A percentile compares a stretch with the other conserved stretches of the same genome.
Evolutionary conservation across 139 green algal species (phyloP).

Genomic region (Monoraphidium neglectum): DNA sequence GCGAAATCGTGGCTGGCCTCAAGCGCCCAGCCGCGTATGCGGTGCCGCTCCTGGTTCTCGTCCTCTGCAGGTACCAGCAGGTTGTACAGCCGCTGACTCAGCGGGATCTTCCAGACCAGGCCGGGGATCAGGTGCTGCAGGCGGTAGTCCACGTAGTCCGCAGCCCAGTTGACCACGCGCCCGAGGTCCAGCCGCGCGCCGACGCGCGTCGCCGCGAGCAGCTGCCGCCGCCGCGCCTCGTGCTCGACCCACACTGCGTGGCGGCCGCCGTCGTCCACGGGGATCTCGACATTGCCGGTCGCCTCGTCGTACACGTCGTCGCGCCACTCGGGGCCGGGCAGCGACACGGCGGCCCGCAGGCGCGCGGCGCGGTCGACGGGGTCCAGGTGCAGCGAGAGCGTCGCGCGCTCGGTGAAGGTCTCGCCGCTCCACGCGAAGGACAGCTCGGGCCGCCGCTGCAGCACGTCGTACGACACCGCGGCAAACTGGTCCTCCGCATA

Average conservation of each 20-base stretch:
- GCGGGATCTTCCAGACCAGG: slow-evolving; percentile 48
- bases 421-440: slow-evolving; percentile 41
- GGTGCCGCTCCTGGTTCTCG: slow-evolving; percentile 44
- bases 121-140: slow-evolving; percentile 37
- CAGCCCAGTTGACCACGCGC: slow-evolving; percentile 40
- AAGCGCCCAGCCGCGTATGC: slow-evolving; percentile 42
- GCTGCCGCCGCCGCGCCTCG: slow-evolving; percentile 31
- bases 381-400: slow-evolving; percentile 44
- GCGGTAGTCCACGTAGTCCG: slow-evolving; percentile 29
- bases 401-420: slow-evolving; percentile 35
- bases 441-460: slow-evolving; percentile 41
- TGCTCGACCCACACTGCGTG: slow-evolving; percentile 36
- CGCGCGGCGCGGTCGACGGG: slow-evolving; percentile 40
- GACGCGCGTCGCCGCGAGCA: slow-evolving; percentile 37
- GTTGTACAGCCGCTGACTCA: slow-evolving; percentile 34
- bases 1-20: slow-evolving; percentile 51
- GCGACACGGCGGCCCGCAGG: slow-evolving; percentile 33
- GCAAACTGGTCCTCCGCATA: slow-evolving; percentile 37
- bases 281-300: slow-evolving; percentile 36
- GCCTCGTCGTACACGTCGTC: slow-evolving; percentile 40
- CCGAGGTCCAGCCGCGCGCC: slow-evolving; percentile 48
- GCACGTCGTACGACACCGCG: slow-evolving; percentile 46
- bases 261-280: neutral
- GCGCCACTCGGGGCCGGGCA: slow-evolving; percentile 43
- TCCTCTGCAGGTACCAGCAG: slow-evolving; percentile 43